Evolutionary conservation across 495 filamentous ascomycete genomes (phyloP), one percentile per base, ranked within the genome.

Genomic region (Podospora didyma): DNA sequence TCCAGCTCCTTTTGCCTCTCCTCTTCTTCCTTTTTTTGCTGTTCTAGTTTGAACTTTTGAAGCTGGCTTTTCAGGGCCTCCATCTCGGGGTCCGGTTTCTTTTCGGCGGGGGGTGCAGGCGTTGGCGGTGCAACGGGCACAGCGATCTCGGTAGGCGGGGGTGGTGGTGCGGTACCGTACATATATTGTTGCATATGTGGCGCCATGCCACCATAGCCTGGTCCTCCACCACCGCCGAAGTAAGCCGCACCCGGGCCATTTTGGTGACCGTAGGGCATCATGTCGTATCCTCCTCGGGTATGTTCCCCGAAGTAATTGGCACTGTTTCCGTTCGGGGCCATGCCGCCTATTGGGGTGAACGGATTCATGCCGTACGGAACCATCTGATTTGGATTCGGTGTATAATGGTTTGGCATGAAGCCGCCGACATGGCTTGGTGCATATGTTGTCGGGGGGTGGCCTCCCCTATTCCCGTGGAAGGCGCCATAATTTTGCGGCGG

Each of bases 331-430:
- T 46, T 56, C 19, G 19, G n/a, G n/a, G 49, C 51, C 56, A 60
- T 53, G 37, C 45, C 52, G 23, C 45, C 45, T 22, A 64, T 56
- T 17, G 75, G 72, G n/a, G 74, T 61, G 58, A 78, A 78, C 1
- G 76, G 74, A 49, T 79, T 78, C 24, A 71, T 68, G 17, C 62
- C 62, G 53, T 77, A 77, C n/a, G 76, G 77, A 23, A 78, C 75
- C 61, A 79, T 72, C 56, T 73, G 68, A 22, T 60, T 61, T 31
- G 26, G 26, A 26, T 58, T 60, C n/a, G n/a, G n/a, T n/a, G n/a
- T n/a, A 24, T 62, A 68, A 41, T 59, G 64, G 52, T 44, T 63
- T 2, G 57, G 57, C 54, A 61, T 68, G 23, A 56, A 72, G 44
- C 69, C 70, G n/a, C 68, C 75, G 20, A 73, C 72, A 48, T 77